Evolutionary conservation across 441 rosid genomes (phyloP).

Genomic region (Populus hybrid): DNA sequence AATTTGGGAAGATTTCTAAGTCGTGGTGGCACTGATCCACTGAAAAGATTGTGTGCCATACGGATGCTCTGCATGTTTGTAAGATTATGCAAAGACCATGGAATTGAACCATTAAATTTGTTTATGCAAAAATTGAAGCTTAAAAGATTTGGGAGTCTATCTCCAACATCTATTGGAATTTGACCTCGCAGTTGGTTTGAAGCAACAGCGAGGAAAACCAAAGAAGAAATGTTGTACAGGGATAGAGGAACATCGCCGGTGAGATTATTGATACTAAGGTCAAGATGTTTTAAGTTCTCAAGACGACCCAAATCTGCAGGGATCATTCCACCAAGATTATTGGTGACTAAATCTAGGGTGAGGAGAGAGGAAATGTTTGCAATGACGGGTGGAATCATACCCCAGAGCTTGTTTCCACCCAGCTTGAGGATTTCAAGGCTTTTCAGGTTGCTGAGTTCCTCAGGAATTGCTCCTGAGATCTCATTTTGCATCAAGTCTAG

Average conservation of each 20-base stretch:
- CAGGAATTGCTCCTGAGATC: slow-evolving; percentile 44
- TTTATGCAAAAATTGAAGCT: slow-evolving; percentile 41
- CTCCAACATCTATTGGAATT: slow-evolving; percentile 45
- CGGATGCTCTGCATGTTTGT: slow-evolving; percentile 44
- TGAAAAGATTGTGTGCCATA: slow-evolving; percentile 32
- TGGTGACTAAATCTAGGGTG: slow-evolving; percentile 34
- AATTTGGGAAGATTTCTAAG: not conserved
- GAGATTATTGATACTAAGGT: slow-evolving; percentile 44
- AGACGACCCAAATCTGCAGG: slow-evolving; percentile 42
- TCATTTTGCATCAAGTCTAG: slow-evolving; percentile 43
- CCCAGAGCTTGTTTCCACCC: slow-evolving; percentile 37
- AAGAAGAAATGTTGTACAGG: slow-evolving; percentile 50
- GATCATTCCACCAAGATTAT: slow-evolving; percentile 34
- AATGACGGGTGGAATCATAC: slow-evolving; percentile 41
- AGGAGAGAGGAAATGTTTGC: slow-evolving; percentile 43
- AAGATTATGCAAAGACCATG: slow-evolving; percentile 48
- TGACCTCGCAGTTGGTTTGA: slow-evolving; percentile 44
- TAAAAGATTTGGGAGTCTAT: slow-evolving; percentile 49
- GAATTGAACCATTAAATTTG: slow-evolving; percentile 45
- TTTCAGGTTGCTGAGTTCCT: slow-evolving; percentile 28
- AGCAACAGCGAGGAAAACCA: slow-evolving; percentile 44
- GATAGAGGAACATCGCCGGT: slow-evolving; percentile 36
- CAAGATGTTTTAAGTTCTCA: slow-evolving; percentile 33
- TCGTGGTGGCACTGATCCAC: slow-evolving; percentile 42
- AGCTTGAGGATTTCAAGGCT: slow-evolving; percentile 38